Percentiles rank a stretch among this genome's conserved stretches.
phyloP scores from a whole-genome alignment of 495 filamentous ascomycete species.

The Astrothelium subdiscretum region DNA sequence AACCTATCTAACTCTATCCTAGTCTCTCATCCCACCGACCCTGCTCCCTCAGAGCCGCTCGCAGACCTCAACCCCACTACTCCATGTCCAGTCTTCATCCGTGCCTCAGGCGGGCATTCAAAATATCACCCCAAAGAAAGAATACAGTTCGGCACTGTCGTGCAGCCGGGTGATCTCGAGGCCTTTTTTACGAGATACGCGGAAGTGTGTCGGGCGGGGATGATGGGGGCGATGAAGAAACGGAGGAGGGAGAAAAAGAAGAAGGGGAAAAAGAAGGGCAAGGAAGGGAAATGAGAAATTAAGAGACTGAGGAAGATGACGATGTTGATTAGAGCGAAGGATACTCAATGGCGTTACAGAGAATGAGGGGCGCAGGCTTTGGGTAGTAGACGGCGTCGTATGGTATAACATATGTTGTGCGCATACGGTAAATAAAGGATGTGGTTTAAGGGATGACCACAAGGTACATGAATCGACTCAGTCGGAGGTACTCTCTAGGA shows the following conservation, averaged over 20 bases:
- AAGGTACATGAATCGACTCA: no score
- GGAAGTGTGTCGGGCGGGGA: conserved; percentile 82
- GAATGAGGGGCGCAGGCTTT: no score
- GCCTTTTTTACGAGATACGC: conserved; percentile 76
- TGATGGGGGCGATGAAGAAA: conserved; percentile 75
- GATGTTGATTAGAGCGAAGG: no score
- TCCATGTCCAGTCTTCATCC: conserved; percentile 65
- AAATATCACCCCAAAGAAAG: conserved; percentile 41
- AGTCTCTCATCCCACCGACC: conserved; percentile 19
- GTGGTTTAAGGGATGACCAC: not conserved
- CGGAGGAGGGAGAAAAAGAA: conserved; percentile 75
- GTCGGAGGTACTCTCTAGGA: no score
- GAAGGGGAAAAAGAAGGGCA: conserved; percentile 54
- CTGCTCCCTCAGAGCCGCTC: conserved; percentile 30
- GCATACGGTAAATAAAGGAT: no score
- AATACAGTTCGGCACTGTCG: conserved; percentile 75
- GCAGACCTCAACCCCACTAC: conserved; percentile 42
- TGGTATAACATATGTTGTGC: no score
- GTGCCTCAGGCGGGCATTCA: conserved; percentile 67
- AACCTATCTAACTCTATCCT: conserved; percentile 1
- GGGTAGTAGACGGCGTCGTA: no score
- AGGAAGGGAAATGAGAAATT: conserved; percentile 45
- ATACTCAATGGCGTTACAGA: no score
- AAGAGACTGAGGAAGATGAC: no score
- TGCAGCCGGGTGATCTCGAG: conserved; percentile 62